Evolutionary conservation across 148 eudicot species (phyloP).

Genomic region (Tetragonia tetragonoides): DNA sequence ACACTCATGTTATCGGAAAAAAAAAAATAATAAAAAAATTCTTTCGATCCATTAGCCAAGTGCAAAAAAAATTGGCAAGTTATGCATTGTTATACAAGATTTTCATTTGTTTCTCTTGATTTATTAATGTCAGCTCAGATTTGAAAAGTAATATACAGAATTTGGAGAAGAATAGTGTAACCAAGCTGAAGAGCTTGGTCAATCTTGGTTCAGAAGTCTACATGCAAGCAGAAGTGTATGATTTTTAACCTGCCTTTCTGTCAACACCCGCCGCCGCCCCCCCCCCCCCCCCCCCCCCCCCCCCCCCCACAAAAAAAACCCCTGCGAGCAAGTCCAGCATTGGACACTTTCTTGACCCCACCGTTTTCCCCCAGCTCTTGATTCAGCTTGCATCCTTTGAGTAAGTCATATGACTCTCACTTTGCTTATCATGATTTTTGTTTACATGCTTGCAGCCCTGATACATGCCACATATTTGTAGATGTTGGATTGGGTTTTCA

Average conservation of each 20-base stretch:
- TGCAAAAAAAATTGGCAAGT: background rate
- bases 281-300: too few species aligned
- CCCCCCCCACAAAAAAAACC: too few species aligned
- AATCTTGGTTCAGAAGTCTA: conserved; percentile 96
- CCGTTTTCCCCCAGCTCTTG: background rate
- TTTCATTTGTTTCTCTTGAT: conserved; percentile 35
- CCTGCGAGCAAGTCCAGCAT: background rate
- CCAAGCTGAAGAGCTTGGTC: conserved; percentile 66
- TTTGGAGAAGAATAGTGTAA: conserved; percentile 74
- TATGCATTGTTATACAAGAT: background rate
- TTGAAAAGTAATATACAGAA: conserved; percentile 75
- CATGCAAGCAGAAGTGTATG: conserved; percentile 89
- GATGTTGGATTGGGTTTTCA: conserved; percentile 92
- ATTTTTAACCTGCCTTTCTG: background rate
- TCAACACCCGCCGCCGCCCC: background rate
- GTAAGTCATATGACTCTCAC: background rate
- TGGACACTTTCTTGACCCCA: background rate
- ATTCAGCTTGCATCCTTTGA: background rate
- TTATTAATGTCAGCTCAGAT: conserved; percentile 56
- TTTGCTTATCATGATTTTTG: background rate
- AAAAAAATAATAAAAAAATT: too few species aligned
- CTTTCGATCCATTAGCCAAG: background rate
- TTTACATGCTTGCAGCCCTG: conserved; percentile 55
- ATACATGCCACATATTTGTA: conserved; percentile 77
- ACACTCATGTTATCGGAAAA: too few species aligned